Percentiles rank a stretch among this genome's conserved stretches.
Evolutionary conservation across 108 stramenopile species (phyloP).

Genomic region (Skeletonema costatum): DNA sequence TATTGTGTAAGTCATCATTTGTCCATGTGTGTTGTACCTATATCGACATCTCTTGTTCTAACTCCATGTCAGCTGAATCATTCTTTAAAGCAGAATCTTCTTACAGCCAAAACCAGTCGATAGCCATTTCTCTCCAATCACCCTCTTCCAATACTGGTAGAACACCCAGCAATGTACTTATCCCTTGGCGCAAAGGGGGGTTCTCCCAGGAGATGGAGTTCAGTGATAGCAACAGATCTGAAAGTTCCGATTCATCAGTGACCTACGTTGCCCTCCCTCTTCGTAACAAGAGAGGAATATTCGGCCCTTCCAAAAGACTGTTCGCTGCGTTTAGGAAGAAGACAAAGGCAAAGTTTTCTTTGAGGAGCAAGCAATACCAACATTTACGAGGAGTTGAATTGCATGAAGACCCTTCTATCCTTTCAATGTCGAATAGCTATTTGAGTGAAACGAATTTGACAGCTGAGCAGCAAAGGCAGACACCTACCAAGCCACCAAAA

Average conservation of each 20-base stretch:
- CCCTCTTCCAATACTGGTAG: not conserved
- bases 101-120: not conserved
- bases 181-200: slow-evolving; percentile 35
- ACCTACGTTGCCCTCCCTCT: not conserved
- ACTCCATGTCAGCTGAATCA: slow-evolving; percentile 6
- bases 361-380: slow-evolving; percentile 30
- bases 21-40: not conserved
- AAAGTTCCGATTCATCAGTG: slow-evolving; percentile 14
- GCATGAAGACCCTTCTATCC: slow-evolving; percentile 34
- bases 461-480: not conserved
- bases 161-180: slow-evolving; percentile 4
- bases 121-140: not conserved
- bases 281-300: slow-evolving; percentile 4
- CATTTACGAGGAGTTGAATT: slow-evolving; percentile 17
- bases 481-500: slow-evolving; percentile 13
- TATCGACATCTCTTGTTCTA: slow-evolving; percentile 1
- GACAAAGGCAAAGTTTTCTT: slow-evolving; percentile 20
- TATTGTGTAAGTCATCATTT: slow-evolving; percentile 16
- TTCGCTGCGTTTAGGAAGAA: slow-evolving; percentile 2
- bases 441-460: slow-evolving; percentile 25
- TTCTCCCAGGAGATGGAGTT: slow-evolving; percentile 8
- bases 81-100: slow-evolving; percentile 10
- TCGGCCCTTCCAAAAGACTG: slow-evolving; percentile 12
- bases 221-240: slow-evolving; percentile 25
- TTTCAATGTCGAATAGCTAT: slow-evolving; percentile 35